phyloP scores from a whole-genome alignment of 2,329 filamentous ascomycete species.

The Fusarium armeniacum region DNA sequence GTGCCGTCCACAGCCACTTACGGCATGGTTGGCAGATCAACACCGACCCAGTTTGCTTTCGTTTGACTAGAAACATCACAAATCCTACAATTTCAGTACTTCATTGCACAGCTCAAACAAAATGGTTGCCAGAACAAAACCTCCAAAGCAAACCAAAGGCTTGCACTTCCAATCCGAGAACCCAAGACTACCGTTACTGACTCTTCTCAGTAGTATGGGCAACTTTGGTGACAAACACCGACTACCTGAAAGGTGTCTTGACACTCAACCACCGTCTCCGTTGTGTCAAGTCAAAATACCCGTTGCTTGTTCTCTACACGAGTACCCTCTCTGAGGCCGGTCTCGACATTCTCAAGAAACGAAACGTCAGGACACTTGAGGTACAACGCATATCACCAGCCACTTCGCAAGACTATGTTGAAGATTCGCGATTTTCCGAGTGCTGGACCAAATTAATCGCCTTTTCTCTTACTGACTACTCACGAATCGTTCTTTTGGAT shows the following conservation, averaged over 20 bases:
- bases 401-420: constrained; percentile 6
- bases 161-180: accelerated
- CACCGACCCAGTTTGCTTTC: neutral
- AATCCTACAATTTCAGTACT: neutral
- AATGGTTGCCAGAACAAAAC: neutral
- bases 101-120: accelerated
- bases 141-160: neutral
- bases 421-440: neutral
- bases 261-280: constrained; percentile 17
- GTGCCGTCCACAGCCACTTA: neutral
- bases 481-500: constrained; percentile 20
- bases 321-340: neutral
- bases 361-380: neutral
- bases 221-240: constrained; percentile 21
- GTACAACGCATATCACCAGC: constrained; percentile 6
- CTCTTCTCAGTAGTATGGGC: constrained; percentile 23
- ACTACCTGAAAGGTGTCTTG: constrained; percentile 29
- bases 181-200: no score
- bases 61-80: neutral
- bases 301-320: constrained; percentile 16
- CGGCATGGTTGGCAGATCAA: neutral
- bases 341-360: neutral
- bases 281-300: constrained; percentile 18
- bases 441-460: constrained; percentile 19
- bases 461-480: constrained; percentile 14